Base-by-base conservation (phyloP, 1,284 basidiomycete species). In the Termitomyces sp. region DNA sequence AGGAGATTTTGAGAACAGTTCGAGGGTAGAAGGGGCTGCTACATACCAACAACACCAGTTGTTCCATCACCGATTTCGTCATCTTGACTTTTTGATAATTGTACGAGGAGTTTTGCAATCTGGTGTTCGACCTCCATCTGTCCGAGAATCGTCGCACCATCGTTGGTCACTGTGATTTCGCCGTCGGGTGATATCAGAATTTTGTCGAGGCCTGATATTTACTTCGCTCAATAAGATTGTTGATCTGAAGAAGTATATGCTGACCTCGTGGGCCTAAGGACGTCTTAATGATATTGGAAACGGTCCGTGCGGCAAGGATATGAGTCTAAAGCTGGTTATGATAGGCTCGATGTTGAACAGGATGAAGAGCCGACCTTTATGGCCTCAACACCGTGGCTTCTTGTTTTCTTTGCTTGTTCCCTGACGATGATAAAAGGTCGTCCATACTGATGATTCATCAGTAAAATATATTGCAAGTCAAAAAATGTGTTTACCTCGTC, bases 51-150 rank as follows among this genome's bases (percentile, higher is more conserved):
- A 56, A 99, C 96, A 71, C 96, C 97, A 33, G 96, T 99, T 9
- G 96, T 99, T 53, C 96, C 97, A 72, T 99, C 96, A 45, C 97
- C 96, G 69, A 99, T 97, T 77, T 99, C 96, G 71, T 98, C 95
- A 68, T 99, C 96, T 76, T 99, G 96, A 66, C 91, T 94, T 76
- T 95, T 95, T 46, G 92, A 95, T 42, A 98, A 79, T 69, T 99
- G 93, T 9, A 99, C 96, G 38, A 99, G 82, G 41, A 99, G 82
- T 73, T 97, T 98, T 55, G 96, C 96, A 66, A 99, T 96, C 73
- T 97, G 95, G 68, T 98, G 95, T 66, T 99, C 96, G 46, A 99
- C 93, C 73, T 98, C 91, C 93, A 96, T 96, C 75, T 95, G 92
- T 40, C 89, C 82, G 46, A 97, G 77, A 60, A 97, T 97, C 18